These are phyloP conservation scores for Colletotrichum theobromicola DNA, from an alignment of 2,329 filamentous ascomycete genomes.

Conservation along the genomic window DNA sequence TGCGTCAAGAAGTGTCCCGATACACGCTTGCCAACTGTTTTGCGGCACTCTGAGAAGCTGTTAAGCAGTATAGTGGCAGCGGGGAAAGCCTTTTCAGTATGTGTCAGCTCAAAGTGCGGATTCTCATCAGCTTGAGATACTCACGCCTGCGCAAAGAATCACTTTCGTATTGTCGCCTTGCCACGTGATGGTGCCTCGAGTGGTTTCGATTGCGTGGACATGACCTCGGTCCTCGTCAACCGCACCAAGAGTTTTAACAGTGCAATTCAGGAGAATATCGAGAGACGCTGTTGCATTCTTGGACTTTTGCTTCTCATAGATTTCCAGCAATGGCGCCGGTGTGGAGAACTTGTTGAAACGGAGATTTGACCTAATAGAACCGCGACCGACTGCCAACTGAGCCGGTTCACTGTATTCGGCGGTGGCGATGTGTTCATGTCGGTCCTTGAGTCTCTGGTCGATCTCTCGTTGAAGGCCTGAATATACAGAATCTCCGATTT, in stretches of 20 bases:
- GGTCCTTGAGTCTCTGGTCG: neutral
- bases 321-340: neutral
- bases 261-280: neutral
- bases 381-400: neutral
- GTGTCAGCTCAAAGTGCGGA: neutral
- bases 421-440: fast-evolving
- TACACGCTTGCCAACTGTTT: neutral
- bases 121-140: neutral
- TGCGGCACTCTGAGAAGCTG: neutral
- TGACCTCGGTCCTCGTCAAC: neutral
- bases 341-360: neutral
- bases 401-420: neutral
- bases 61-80: fast-evolving
- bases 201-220: neutral
- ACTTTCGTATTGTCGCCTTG: neutral
- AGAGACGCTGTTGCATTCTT: neutral
- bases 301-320: neutral
- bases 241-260: neutral
- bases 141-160: neutral
- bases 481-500: neutral
- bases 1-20: neutral
- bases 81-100: neutral
- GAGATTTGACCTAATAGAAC: fast-evolving
- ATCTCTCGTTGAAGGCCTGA: neutral
- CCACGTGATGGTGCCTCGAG: neutral